phyloP scores from a whole-genome alignment of 192 early-diverging fungal species.

The Linnemannia exigua region DNA sequence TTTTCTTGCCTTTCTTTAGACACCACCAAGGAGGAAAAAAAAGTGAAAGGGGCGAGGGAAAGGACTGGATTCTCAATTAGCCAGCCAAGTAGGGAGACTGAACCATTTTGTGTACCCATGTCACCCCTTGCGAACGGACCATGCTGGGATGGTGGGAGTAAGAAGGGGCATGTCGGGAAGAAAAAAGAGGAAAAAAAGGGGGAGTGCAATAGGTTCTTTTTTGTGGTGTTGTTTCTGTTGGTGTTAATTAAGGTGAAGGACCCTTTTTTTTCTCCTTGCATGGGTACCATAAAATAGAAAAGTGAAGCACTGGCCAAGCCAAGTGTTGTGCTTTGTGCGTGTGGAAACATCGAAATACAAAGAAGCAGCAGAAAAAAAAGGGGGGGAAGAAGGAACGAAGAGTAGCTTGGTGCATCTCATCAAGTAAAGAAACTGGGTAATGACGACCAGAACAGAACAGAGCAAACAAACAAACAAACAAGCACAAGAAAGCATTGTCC shows the following conservation, averaged over 20 bases:
- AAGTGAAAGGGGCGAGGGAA: neutral
- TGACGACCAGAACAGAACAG: neutral
- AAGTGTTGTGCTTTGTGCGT: too few relatives aligned
- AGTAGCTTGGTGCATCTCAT: neutral
- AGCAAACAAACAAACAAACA: neutral
- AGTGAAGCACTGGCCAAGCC: neutral
- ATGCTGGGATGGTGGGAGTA: neutral
- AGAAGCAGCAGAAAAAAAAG: neutral
- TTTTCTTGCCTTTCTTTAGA: neutral
- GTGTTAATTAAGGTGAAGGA: neutral
- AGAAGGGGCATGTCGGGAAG: neutral
- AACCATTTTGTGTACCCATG: neutral
- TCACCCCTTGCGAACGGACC: conserved; percentile 3
- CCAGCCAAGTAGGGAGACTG: neutral
- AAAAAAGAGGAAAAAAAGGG: neutral
- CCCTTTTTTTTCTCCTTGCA: neutral
- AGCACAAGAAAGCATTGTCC: neutral
- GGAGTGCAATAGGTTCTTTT: neutral
- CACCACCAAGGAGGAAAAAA: neutral
- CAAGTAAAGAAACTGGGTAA: neutral
- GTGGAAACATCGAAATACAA: neutral
- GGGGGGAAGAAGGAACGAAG: neutral
- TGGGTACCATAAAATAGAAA: neutral
- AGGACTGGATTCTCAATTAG: neutral
- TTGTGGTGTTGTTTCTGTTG: neutral